These are phyloP conservation scores for Halenospora varia DNA, from an alignment of 495 filamentous ascomycete species.

Conservation along the genomic window DNA sequence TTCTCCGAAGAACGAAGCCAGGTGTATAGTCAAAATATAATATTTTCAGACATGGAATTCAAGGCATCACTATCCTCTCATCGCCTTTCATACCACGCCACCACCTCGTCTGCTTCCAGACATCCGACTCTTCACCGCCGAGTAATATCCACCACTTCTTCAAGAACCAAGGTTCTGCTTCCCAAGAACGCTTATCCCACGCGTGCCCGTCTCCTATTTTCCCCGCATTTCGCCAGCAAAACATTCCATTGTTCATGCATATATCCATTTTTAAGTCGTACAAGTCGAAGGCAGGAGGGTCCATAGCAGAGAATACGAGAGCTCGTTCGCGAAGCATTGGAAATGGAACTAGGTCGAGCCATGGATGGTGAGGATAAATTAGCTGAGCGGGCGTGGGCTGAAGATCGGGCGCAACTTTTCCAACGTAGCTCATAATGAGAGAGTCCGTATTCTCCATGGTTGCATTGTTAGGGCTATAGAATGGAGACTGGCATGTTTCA, in stretches of 20 bases:
- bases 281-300: slow-evolving; percentile 17
- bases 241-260: slow-evolving; percentile 15
- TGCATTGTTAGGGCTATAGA: not conserved
- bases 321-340: slow-evolving; percentile 39
- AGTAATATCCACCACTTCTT: slow-evolving; percentile 30
- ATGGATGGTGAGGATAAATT: slow-evolving; percentile 41
- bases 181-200: slow-evolving; percentile 37
- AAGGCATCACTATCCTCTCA: too few relatives aligned
- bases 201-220: not conserved
- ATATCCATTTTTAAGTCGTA: slow-evolving; percentile 18
- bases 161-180: slow-evolving; percentile 35
- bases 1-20: too few relatives aligned
- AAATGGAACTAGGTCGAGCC: slow-evolving; percentile 51
- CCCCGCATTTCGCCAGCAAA: slow-evolving; percentile 4
- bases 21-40: too few relatives aligned
- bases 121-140: slow-evolving; percentile 10
- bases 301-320: slow-evolving; percentile 13
- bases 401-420: slow-evolving; percentile 34
- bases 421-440: not conserved
- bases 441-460: not conserved
- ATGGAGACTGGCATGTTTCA: not conserved
- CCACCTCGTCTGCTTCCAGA: slow-evolving; percentile 11
- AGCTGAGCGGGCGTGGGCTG: slow-evolving; percentile 44
- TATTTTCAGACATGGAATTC: too few relatives aligned
- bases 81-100: slow-evolving; percentile 13